Base-by-base conservation (phyloP, 805 yeast genomes). In the Scheffersomyces spartinae region DNA sequence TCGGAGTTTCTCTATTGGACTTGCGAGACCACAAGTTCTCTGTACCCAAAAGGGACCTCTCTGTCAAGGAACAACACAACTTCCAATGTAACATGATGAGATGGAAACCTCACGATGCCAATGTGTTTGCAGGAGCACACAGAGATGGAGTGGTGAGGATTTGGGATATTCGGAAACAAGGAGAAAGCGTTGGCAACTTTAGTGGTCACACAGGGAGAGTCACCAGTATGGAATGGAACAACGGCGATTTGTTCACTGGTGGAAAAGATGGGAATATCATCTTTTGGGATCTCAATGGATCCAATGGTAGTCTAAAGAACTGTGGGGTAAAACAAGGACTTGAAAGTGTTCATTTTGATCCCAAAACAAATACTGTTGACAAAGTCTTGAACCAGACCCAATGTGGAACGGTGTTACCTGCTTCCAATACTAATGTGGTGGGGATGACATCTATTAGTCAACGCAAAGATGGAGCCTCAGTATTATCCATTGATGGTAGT, bases 1-100 rank as follows among this genome's bases (percentile, higher is more conserved):
- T 74, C 42, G 95, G 94, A 2, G 64, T 83, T 7, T 74, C 91
- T 0, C 49, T 84, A 20, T 64, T 74, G 34, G 95, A 84, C 47
- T 49, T 81, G 35, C 61, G 94, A 36, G 60, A 64, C 4, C 55
- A 62, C 5, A 56, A 55, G 11, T 55, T 52, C 27, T 45, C 43
- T 26, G 42, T 58, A 3, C 64, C 64, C 10, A 29, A 39, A 9
- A 18, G 33, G n/a, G 10, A 17, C n/a, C n/a, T n/a, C 15, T 23
- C 34, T 4, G 25, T 36, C 3, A 28, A 25, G 18, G 32, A 34
- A 10, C 26, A 30, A 6, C 28, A 23, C 13, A 35, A 35, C 11
- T 29, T 52, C 15, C 35, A 37, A 11, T 59, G 75, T 0, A 58
- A 61, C 25, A 29, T 52, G 11, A 68, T 74, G 24, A 64, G 62